phyloP scores from a whole-genome alignment of 441 rosid species.

The Biscutella laevigata region DNA sequence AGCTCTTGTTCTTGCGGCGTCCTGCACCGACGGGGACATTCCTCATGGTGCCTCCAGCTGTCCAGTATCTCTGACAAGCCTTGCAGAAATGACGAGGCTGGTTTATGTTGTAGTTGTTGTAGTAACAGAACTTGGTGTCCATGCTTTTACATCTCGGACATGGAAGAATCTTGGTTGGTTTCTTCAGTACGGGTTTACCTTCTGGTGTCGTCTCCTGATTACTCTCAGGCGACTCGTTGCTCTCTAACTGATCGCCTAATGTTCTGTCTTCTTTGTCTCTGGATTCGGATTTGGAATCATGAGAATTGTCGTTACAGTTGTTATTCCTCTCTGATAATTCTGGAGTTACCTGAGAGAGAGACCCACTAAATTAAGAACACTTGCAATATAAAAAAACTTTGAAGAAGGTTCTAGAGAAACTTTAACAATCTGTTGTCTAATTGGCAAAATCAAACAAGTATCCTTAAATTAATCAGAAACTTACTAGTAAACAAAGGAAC shows the following conservation, averaged over 20 bases:
- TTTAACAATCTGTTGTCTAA: not conserved
- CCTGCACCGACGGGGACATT: slow-evolving; percentile 89
- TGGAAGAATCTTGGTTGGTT: slow-evolving; percentile 77
- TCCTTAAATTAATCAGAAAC: not conserved
- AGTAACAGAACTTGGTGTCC: slow-evolving; percentile 91
- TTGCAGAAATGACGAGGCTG: slow-evolving; percentile 94
- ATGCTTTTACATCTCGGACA: slow-evolving; percentile 89
- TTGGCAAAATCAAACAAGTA: slow-evolving; percentile 9
- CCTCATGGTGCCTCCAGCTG: slow-evolving; percentile 88
- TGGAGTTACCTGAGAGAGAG: slow-evolving; percentile 29
- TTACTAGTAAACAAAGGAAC: too few species aligned
- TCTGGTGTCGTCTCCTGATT: slow-evolving; percentile 13
- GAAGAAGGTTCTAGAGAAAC: not conserved
- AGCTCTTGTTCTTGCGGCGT: slow-evolving; percentile 76
- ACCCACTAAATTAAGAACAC: slow-evolving; percentile 7
- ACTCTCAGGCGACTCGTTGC: slow-evolving; percentile 28
- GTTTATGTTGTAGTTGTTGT: slow-evolving; percentile 80
- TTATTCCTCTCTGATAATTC: slow-evolving; percentile 11
- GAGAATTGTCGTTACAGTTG: not conserved
- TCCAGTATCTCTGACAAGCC: slow-evolving; percentile 92
- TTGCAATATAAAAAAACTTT: not conserved
- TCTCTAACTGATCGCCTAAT: slow-evolving; percentile 33
- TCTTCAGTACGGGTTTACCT: slow-evolving; percentile 43
- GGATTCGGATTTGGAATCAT: slow-evolving; percentile 31
- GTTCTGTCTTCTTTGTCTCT: slow-evolving; percentile 38